Conservation (phyloP, 345 rosid species). For the Dipteronia sinensis region DNA sequence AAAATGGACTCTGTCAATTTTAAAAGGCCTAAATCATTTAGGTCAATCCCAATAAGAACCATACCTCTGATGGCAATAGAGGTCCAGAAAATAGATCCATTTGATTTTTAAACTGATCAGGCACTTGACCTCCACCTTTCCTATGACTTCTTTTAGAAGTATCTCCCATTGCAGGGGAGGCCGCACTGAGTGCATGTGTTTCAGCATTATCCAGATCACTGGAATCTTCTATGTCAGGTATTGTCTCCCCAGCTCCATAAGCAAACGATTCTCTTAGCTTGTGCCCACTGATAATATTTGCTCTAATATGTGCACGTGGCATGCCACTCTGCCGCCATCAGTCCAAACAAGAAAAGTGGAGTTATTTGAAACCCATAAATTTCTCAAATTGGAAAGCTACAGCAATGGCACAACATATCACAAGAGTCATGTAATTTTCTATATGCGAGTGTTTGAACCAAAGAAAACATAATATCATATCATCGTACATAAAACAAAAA, state of each 20-base stretch:
- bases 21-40: not conserved
- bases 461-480: no score
- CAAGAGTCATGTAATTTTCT: not conserved
- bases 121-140: conserved; percentile 25
- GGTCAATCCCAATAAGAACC: conserved; percentile 22
- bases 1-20: not conserved
- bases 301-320: conserved; percentile 42
- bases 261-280: conserved; percentile 36
- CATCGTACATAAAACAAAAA: not conserved
- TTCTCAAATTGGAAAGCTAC: not conserved
- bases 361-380: conserved; percentile 1
- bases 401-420: not conserved
- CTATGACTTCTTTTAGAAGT: conserved; percentile 29
- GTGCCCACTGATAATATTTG: conserved; percentile 51
- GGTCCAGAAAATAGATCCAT: conserved; percentile 38
- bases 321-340: conserved; percentile 46
- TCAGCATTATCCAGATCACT: conserved; percentile 26
- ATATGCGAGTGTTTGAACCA: not conserved
- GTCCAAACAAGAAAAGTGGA: conserved; percentile 2
- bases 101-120: conserved; percentile 41
- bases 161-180: conserved; percentile 32
- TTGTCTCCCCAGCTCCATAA: conserved; percentile 34
- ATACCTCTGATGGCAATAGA: conserved; percentile 78
- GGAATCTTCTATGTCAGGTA: conserved; percentile 36
- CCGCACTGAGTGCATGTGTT: conserved; percentile 22